Evolutionary conservation across 2,329 filamentous ascomycete species (phyloP).

Genomic region (Botrytis fabae): DNA sequence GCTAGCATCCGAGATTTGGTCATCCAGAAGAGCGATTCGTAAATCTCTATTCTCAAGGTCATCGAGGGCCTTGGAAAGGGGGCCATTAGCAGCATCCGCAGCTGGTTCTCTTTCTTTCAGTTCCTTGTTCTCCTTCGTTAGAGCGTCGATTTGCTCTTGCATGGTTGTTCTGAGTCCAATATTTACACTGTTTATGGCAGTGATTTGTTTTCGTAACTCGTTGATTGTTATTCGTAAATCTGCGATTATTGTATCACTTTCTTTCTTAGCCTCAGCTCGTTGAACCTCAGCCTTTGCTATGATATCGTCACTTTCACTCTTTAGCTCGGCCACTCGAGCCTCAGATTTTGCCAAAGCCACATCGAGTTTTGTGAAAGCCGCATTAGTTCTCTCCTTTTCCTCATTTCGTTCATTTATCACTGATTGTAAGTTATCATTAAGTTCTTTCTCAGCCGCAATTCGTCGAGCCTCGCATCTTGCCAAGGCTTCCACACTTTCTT

Average conservation of each 20-base stretch:
- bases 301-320: not conserved
- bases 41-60: not conserved
- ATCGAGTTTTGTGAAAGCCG: not conserved
- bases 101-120: not conserved
- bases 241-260: not conserved
- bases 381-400: not conserved
- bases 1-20: not conserved
- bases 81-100: not conserved
- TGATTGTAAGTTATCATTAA: not conserved
- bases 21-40: not conserved
- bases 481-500: not conserved
- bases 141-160: not conserved
- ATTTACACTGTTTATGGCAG: not conserved
- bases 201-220: not conserved
- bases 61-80: not conserved
- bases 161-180: not conserved
- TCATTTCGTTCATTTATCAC: accelerated
- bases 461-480: not conserved
- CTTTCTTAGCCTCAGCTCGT: not conserved
- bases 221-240: not conserved
- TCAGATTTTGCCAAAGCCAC: not conserved
- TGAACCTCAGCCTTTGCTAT: not conserved
- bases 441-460: not conserved
- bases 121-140: not conserved
- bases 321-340: not conserved